These are phyloP conservation scores for Darksidea phi DNA, from an alignment of 495 filamentous ascomycete genomes.

Conservation along the genomic window DNA sequence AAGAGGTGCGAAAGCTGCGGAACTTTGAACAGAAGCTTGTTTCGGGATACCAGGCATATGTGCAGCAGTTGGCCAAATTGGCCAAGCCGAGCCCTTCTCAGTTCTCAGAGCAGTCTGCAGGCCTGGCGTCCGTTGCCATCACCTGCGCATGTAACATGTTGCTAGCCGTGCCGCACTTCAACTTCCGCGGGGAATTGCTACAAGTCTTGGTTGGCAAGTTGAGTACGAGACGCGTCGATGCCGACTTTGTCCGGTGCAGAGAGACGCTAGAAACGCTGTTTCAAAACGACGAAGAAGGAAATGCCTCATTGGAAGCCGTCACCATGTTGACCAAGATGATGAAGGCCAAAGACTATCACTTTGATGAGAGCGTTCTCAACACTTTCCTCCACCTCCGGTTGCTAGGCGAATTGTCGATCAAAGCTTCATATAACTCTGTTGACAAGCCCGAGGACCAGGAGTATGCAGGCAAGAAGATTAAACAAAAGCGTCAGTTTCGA, in stretches of 20 bases:
- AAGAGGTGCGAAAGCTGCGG: slow-evolving; percentile 80
- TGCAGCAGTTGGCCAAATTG: slow-evolving; percentile 65
- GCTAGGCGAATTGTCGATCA: slow-evolving; percentile 79
- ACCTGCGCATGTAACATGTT: slow-evolving; percentile 80
- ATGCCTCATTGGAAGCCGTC: slow-evolving; percentile 81
- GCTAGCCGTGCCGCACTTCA: slow-evolving; percentile 86
- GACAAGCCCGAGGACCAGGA: slow-evolving; percentile 55
- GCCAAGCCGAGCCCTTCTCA: slow-evolving; percentile 52
- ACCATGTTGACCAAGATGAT: slow-evolving; percentile 89
- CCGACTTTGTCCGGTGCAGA: slow-evolving; percentile 73
- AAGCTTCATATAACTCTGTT: slow-evolving; percentile 71
- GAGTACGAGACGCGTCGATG: slow-evolving; percentile 64
- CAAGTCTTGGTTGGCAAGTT: slow-evolving; percentile 83
- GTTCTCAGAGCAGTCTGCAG: slow-evolving; percentile 36
- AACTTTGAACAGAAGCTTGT: slow-evolving; percentile 82
- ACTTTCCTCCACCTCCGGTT: slow-evolving; percentile 88
- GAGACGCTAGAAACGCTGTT: slow-evolving; percentile 80
- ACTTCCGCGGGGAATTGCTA: slow-evolving; percentile 82
- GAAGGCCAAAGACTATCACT: slow-evolving; percentile 72
- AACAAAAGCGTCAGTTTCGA: slow-evolving; percentile 71
- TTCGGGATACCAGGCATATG: slow-evolving; percentile 75
- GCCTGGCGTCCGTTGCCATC: slow-evolving; percentile 69
- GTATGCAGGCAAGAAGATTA: slow-evolving; percentile 60
- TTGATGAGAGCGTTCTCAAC: slow-evolving; percentile 83
- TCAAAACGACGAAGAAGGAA: slow-evolving; percentile 81